Base-by-base conservation (phyloP, 2,329 filamentous ascomycete genomes). In the Exophiala aquamarina region DNA sequence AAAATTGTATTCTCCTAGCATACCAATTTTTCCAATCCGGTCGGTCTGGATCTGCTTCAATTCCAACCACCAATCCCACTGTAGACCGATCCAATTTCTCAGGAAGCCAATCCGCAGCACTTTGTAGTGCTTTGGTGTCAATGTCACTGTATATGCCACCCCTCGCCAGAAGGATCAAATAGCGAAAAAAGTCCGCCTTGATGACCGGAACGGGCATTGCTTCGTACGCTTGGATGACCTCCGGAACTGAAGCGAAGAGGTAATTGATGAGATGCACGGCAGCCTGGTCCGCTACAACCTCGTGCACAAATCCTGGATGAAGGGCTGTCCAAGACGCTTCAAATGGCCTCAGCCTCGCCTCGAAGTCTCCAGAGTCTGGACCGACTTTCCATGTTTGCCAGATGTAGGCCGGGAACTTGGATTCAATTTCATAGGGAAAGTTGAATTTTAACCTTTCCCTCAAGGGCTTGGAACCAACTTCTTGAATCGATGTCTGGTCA, bases 381-480 rank as follows among this genome's bases (percentile, higher is more conserved):
- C 83, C 87, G 62, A 82, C 85, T 68, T 94, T 96, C 93, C 93
- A 98, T 11, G 93, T 98, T 76, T 98, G 93, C 93, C 93, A 98
- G 64, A 98, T 94, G 74, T 95, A 97, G 47, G 90, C 91, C 3
- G 93, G 93, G 67, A 97, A 97, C 67, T 92, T 95, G 59, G 77
- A 70, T 63, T 90, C 83, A 54, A 92, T 77, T 62, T 95, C 87
- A 75, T 97, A 98, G 15, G 91, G 89, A 69, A 93, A 97, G 60
- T 94, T 87, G 73, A 95, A 96, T 42, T 84, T 85, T 47, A 98
- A 81, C 71, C 93, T 80, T 55, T 95, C 73, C 79, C 86, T 76
- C 43, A 91, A 77, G 13, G 86, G 83, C 70, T 87, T 83, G 63
- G 77, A 80, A 49, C 83, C 82, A 63, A 88, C 77, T 66, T 92